A percentile compares a stretch with the other conserved stretches of the same genome.
phyloP scores from a whole-genome alignment of 352 stramenopile genomes.

The Phytophthora crassamura region DNA sequence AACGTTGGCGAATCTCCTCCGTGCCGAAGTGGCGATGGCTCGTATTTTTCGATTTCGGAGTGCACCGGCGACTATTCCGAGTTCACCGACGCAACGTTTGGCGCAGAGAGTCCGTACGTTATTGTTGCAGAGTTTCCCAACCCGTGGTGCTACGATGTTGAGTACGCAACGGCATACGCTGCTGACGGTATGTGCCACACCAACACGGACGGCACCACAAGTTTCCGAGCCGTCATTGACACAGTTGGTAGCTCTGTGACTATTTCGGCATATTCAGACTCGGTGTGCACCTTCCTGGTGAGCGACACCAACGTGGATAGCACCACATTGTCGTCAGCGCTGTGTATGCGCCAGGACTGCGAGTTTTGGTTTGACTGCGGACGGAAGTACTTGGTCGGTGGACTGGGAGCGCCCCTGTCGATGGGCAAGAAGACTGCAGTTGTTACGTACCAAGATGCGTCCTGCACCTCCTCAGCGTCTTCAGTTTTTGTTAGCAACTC shows the following conservation, averaged over 20 bases:
- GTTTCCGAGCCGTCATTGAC: conserved; percentile 5
- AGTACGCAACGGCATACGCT: conserved; percentile 8
- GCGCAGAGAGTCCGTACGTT: neutral
- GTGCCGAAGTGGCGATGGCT: no score
- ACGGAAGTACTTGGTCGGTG: conserved; percentile 6
- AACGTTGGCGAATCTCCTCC: neutral
- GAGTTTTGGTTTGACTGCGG: no score
- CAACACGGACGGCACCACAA: conserved; percentile 8
- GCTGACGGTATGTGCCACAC: conserved; percentile 10
- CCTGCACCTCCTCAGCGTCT: neutral
- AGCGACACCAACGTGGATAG: neutral
- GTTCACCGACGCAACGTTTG: neutral
- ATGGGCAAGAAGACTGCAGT: conserved; percentile 5
- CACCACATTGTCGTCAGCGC: no score
- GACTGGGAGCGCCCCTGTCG: conserved; percentile 4
- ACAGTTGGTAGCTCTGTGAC: neutral
- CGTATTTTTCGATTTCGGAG: neutral
- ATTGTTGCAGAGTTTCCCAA: neutral
- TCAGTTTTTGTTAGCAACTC: neutral
- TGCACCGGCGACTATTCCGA: conserved; percentile 5
- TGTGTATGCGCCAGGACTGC: no score
- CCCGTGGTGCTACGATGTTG: no score
- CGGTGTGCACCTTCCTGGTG: neutral
- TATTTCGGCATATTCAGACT: conserved; percentile 2
- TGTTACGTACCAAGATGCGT: neutral